Conservation (phyloP, 2,329 filamentous ascomycete species). For the Aphanocladium album region DNA sequence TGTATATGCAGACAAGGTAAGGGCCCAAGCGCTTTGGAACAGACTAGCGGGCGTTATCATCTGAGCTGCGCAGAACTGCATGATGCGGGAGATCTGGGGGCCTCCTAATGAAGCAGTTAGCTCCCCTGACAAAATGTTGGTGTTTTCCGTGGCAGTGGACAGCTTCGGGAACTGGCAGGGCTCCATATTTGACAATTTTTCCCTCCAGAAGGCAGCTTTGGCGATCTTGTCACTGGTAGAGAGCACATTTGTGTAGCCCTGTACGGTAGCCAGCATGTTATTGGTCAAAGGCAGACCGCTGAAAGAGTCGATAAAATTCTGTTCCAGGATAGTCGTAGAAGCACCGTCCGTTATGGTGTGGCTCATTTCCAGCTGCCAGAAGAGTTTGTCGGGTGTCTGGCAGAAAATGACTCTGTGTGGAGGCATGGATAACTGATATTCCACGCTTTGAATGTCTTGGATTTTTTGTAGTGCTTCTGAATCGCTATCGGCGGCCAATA, state of each 20-base stretch:
- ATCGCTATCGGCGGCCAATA: background rate
- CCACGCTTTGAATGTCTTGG: background rate
- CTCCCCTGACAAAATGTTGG: background rate
- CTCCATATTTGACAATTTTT: background rate
- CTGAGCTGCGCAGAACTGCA: background rate
- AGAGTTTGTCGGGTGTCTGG: background rate
- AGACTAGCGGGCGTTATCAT: background rate
- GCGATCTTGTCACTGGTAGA: background rate
- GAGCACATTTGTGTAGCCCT: background rate
- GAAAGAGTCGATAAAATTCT: background rate
- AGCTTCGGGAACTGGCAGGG: background rate
- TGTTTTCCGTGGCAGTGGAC: background rate
- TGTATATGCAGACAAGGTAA: background rate
- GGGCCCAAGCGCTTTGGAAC: background rate
- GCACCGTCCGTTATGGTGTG: background rate
- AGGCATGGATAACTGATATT: background rate
- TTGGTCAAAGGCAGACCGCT: background rate
- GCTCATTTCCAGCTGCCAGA: conserved; percentile 4
- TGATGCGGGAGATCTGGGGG: background rate
- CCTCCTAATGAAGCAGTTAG: background rate
- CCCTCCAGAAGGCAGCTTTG: background rate
- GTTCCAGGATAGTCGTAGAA: background rate
- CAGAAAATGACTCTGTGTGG: background rate
- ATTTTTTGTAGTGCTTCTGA: background rate
- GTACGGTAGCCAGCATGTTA: background rate